Evolutionary conservation across 78 protist genomes (phyloP).

Genomic region (Pigoraptor vietnamica): DNA sequence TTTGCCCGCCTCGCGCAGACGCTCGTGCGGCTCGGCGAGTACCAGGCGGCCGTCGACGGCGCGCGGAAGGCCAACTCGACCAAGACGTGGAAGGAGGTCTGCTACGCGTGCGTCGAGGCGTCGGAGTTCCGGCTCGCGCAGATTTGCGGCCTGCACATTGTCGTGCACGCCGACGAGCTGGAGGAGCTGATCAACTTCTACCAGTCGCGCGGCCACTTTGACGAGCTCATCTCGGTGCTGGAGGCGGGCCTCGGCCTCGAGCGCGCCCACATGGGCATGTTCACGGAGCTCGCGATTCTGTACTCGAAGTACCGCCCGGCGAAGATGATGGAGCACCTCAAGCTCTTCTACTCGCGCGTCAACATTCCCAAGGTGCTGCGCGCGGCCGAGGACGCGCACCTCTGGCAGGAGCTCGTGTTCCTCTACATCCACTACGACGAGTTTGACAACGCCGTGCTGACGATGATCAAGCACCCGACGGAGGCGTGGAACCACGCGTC

Average conservation of each 20-base stretch:
- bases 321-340: conserved; percentile 96
- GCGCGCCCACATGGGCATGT: conserved; percentile 97
- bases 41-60: conserved; percentile 95
- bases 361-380: conserved; percentile 87
- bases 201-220: conserved; percentile 87
- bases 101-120: conserved; percentile 91
- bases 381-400: conserved; percentile 83
- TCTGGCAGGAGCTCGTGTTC: conserved; percentile 91
- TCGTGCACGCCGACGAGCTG: conserved; percentile 94
- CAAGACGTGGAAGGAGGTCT: conserved; percentile 96
- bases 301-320: conserved; percentile 90
- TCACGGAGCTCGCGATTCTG: conserved; percentile 96
- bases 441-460: conserved; percentile 89
- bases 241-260: conserved; percentile 88
- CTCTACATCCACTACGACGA: conserved; percentile 92
- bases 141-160: conserved; percentile 91
- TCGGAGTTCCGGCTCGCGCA: conserved; percentile 97
- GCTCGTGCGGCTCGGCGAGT: conserved; percentile 81
- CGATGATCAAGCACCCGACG: conserved; percentile 92
- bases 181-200: conserved; percentile 70
- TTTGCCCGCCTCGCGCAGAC: conserved; percentile 87
- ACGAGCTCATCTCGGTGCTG: conserved; percentile 80
- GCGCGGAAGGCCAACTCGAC: conserved; percentile 96
- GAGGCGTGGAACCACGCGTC: conserved; percentile 90
- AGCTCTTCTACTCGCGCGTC: conserved; percentile 73